phyloP scores from a whole-genome alignment of 2,329 filamentous ascomycete genomes.

The Neonectria faginata region DNA sequence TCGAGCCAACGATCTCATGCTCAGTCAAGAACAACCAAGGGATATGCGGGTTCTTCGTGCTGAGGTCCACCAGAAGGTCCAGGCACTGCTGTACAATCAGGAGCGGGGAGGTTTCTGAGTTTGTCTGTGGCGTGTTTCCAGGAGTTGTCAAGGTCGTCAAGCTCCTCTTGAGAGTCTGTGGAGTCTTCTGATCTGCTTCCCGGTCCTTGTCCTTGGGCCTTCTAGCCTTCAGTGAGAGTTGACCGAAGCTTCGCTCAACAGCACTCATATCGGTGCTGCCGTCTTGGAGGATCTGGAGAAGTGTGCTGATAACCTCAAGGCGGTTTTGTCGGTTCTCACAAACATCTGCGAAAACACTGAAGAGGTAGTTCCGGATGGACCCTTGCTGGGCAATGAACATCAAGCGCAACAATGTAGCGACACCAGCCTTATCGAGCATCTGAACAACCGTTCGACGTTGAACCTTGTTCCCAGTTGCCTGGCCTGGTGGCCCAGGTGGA shows the following conservation, averaged over 20 bases:
- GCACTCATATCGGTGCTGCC: slow-evolving; percentile 93
- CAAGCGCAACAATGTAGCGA: slow-evolving; percentile 94
- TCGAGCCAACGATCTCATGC: slow-evolving; percentile 80
- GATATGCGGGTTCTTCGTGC: slow-evolving; percentile 86
- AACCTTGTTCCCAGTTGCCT: slow-evolving; percentile 68
- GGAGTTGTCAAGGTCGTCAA: slow-evolving; percentile 68
- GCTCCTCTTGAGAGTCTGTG: slow-evolving; percentile 81
- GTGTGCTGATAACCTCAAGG: slow-evolving; percentile 90
- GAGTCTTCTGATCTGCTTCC: slow-evolving; percentile 75
- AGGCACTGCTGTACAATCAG: slow-evolving; percentile 97
- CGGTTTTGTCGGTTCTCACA: slow-evolving; percentile 98
- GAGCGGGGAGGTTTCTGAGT: slow-evolving; percentile 90
- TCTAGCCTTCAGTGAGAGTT: slow-evolving; percentile 90
- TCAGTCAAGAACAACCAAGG: slow-evolving; percentile 94
- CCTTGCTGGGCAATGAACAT: slow-evolving; percentile 98
- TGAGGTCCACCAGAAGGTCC: slow-evolving; percentile 84
- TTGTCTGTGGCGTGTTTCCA: slow-evolving; percentile 64
- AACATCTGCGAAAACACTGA: slow-evolving; percentile 88
- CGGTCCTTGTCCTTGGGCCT: slow-evolving; percentile 76
- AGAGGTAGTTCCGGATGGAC: slow-evolving; percentile 84
- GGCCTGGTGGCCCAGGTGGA: slow-evolving; percentile 50
- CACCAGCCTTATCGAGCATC: slow-evolving; percentile 95
- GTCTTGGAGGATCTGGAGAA: slow-evolving; percentile 94
- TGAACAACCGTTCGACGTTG: slow-evolving; percentile 88
- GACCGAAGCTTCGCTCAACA: slow-evolving; percentile 94